phyloP scores from a whole-genome alignment of 192 early-diverging fungal genomes.

The Backusella psychrophila region DNA sequence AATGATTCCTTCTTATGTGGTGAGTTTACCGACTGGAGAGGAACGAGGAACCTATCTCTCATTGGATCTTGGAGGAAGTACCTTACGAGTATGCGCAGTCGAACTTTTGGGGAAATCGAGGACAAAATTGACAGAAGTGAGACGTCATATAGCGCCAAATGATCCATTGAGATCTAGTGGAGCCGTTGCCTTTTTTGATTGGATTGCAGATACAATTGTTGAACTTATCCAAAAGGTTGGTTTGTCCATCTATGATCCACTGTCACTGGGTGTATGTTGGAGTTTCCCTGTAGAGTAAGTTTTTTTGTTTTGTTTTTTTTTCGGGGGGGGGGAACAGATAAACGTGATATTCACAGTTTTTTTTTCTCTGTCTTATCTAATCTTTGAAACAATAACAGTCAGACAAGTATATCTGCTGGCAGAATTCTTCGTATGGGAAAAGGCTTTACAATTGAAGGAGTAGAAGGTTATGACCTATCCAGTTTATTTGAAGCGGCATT shows the following conservation, averaged over 20 bases:
- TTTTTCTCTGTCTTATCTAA: neutral
- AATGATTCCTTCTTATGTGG: slow-evolving; percentile 93
- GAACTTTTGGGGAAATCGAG: slow-evolving; percentile 72
- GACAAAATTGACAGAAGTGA: slow-evolving; percentile 62
- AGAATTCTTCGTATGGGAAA: slow-evolving; percentile 66
- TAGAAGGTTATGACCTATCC: slow-evolving; percentile 80
- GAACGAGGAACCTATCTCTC: slow-evolving; percentile 88
- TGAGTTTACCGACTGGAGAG: slow-evolving; percentile 69
- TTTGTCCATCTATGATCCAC: slow-evolving; percentile 5
- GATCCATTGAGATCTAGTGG: slow-evolving; percentile 79
- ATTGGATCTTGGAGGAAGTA: slow-evolving; percentile 93
- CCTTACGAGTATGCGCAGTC: slow-evolving; percentile 86
- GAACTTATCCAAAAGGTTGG: slow-evolving; percentile 18
- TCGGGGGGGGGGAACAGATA: slow-evolving; percentile 35
- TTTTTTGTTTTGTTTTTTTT: slow-evolving; percentile 32
- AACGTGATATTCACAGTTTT: neutral
- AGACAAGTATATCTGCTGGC: slow-evolving; percentile 39
- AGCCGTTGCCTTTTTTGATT: slow-evolving; percentile 72
- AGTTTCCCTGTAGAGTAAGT: slow-evolving; percentile 79
- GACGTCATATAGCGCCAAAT: slow-evolving; percentile 58
- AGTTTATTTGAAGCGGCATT: slow-evolving; percentile 80
- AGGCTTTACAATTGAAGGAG: slow-evolving; percentile 80
- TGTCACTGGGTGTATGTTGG: slow-evolving; percentile 72
- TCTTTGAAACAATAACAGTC: slow-evolving; percentile 28
- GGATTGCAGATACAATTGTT: slow-evolving; percentile 62